Evolutionary conservation across 2,329 filamentous ascomycete genomes (phyloP).

Genomic region (Keithomyces neogunnii): DNA sequence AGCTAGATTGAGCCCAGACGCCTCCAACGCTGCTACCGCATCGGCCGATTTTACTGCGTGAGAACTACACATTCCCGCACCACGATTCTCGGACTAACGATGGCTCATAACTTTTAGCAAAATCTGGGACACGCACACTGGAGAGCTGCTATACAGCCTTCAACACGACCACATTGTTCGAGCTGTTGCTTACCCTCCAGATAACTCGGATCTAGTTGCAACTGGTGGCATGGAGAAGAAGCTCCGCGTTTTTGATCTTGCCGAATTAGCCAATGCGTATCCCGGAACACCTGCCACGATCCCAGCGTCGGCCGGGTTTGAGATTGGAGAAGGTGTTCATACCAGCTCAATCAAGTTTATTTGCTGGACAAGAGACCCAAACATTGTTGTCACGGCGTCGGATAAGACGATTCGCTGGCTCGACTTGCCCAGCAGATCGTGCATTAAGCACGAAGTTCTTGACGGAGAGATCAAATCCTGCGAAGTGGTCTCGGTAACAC

Average conservation of each 20-base stretch:
- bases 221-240: conserved; percentile 97
- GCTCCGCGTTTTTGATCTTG: conserved; percentile 84
- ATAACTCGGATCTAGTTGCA: conserved; percentile 74
- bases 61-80: conserved; percentile 20
- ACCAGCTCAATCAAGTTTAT: conserved; percentile 90
- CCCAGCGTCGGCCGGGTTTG: conserved; percentile 60
- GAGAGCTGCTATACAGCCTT: conserved; percentile 78
- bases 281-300: conserved; percentile 36
- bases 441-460: conserved; percentile 68
- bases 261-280: conserved; percentile 41
- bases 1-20: conserved; percentile 81
- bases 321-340: conserved; percentile 81
- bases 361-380: conserved; percentile 84
- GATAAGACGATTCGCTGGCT: conserved; percentile 94
- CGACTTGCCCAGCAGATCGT: conserved; percentile 68
- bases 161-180: conserved; percentile 94
- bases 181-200: conserved; percentile 79
- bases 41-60: conserved; percentile 94
- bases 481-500: conserved; percentile 68
- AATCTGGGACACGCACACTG: conserved; percentile 94
- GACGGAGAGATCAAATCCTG: conserved; percentile 86
- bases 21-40: conserved; percentile 80
- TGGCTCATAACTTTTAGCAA: conserved; percentile 51
- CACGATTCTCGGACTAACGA: background rate
- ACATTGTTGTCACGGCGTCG: conserved; percentile 81